Evolutionary conservation across 106 monocot species (phyloP), one percentile per base, ranked within the genome.

Genomic region (Gastrodia elata): DNA sequence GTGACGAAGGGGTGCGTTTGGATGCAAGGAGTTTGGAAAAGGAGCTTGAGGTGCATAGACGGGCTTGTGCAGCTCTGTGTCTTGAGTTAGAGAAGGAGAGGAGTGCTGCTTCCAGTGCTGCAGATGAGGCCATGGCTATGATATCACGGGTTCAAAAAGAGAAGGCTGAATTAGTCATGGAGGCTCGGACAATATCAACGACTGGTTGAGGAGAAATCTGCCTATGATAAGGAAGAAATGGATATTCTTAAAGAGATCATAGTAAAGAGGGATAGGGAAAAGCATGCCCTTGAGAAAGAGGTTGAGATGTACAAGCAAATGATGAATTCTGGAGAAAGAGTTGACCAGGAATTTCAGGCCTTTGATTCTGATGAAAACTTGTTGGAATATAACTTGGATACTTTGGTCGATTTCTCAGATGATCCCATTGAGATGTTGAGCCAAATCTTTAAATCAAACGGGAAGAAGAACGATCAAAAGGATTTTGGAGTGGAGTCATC

Each of bases 71-170:
- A 49, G 80, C 75, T 15, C 83, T 98, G n/a, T 80, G 72, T 61
- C 72, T 83, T 72, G 98, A 99, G 39, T 56, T 99, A 65, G 98
- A 99, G 79, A 89, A 93, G 52, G 98, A 99, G 85, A 91, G 98
- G 68, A 99, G 70, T 68, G 88, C 91, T 41, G 79, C 98, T 68
- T 86, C 91, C 5, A 82, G 79, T 49, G 88, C 98, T 36, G 87
- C 93, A 33, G 98, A 99, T 32, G 98, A 94, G 76, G 93, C 98
- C 32, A 87, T 99, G 91, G 88, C 91, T 1, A 99, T 99, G 98
- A 99, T 99, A 79, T 67, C 84, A 35, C 74, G 98, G 1, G 83
- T 99, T 18, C 98, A 99, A 72, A 82, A 85, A 82, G 93, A 99
- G 75, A 99, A 99, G 70, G 92, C 93, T 8, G 77, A 80, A 1